Evolutionary conservation across 352 stramenopile species (phyloP).

Genomic region (Pythium graminicola): DNA sequence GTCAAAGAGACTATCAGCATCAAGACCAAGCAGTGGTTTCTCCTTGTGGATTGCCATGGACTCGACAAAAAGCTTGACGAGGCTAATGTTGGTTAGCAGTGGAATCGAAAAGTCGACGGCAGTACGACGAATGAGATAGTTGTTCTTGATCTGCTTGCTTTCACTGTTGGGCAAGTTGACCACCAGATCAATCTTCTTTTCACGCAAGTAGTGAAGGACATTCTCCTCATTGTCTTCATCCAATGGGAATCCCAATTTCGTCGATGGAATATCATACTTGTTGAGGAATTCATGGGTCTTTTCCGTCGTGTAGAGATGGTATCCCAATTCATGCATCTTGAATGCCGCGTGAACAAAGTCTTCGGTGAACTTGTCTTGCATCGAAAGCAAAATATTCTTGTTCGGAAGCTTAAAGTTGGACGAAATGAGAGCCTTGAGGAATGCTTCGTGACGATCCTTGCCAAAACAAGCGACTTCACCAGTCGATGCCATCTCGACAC

Average conservation of each 20-base stretch:
- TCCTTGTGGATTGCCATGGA: slow-evolving; percentile 91
- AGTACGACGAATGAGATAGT: slow-evolving; percentile 91
- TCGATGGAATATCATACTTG: slow-evolving; percentile 85
- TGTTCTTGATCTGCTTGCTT: slow-evolving; percentile 87
- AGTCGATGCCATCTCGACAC: slow-evolving; percentile 98
- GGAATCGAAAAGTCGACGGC: slow-evolving; percentile 91
- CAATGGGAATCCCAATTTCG: slow-evolving; percentile 75
- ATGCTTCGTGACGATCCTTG: slow-evolving; percentile 65
- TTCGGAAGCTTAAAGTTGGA: slow-evolving; percentile 93
- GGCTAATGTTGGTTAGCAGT: slow-evolving; percentile 88
- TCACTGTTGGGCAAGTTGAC: slow-evolving; percentile 89
- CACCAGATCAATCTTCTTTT: slow-evolving; percentile 93
- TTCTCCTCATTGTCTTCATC: slow-evolving; percentile 64
- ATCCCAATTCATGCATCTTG: slow-evolving; percentile 94
- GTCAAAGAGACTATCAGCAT: slow-evolving; percentile 95
- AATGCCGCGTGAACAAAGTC: slow-evolving; percentile 95
- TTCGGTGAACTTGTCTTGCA: slow-evolving; percentile 93
- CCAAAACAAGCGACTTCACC: slow-evolving; percentile 97
- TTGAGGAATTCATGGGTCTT: slow-evolving; percentile 87
- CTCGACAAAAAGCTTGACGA: slow-evolving; percentile 91
- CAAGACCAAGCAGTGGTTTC: slow-evolving; percentile 87
- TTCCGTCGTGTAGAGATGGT: slow-evolving; percentile 93
- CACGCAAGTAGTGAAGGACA: slow-evolving; percentile 89
- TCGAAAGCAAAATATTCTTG: slow-evolving; percentile 95
- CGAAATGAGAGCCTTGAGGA: slow-evolving; percentile 85